Evolutionary conservation across 306 rosid species (phyloP), one percentile per base, ranked within the genome.

Genomic region (Begonia masoniana): DNA sequence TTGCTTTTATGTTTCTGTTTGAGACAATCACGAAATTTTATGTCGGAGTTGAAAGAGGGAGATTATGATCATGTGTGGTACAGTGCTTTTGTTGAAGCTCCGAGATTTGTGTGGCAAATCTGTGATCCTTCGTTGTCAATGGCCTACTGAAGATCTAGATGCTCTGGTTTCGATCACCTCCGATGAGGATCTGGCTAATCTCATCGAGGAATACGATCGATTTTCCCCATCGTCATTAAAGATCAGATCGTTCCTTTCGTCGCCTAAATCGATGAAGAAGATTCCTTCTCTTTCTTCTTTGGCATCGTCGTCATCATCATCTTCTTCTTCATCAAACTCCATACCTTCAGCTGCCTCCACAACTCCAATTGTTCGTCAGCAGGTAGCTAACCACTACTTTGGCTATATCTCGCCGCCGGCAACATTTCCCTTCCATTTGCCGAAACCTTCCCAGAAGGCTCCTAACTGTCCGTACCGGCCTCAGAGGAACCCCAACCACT

Each of bases 111-210:
- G 96, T 60, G 79, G 94, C 36, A 41, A 69, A 13, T 71, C 83
- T 8, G 88, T 75, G 68, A 78, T 71, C 23, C 69, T 91, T 56
- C 99, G 99, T 13, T 91, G 99, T 62, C 96, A 91, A 17, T 66
- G 86, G 45, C 99, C 99, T 0, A 51, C 78, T 9, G 99, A 91
- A 63, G 99, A 91, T 64, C 86, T 91, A 35, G 99, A 91, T 71
- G 88, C 96, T 61, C 55, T 91, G 49, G 91, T 91, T 6, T 83
- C 99, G 67, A 70, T 91, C 48, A 91, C 89, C 48, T 76, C 80
- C 59, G 88, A 83, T 35, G 99, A 91, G 68, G 99, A 91, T 57
- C 92, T 91, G 39, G 75, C 64, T 17, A 91, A 86, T 66, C 82
- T 91, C 45, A 62, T 86, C 23, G 99, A 91, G 66, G 99, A 91